Conservation (phyloP, 1,284 basidiomycete genomes). For the Sanguinoderma infundibulare region DNA sequence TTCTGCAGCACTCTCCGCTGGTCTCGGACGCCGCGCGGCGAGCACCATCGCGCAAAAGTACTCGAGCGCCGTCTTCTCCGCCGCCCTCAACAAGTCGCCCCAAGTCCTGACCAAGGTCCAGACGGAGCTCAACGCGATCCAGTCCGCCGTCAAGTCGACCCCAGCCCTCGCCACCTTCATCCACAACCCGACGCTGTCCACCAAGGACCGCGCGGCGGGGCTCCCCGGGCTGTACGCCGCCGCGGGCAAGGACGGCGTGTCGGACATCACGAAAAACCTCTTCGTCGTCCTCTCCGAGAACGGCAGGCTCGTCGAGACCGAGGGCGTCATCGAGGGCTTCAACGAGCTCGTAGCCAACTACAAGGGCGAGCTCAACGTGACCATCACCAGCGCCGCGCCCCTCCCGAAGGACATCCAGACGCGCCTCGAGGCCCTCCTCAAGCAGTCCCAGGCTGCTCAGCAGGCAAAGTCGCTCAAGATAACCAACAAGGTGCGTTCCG, state of each 20-base stretch:
- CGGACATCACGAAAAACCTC: slow-evolving; percentile 93
- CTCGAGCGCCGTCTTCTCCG: slow-evolving; percentile 92
- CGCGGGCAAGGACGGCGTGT: slow-evolving; percentile 72
- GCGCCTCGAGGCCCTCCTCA: slow-evolving; percentile 83
- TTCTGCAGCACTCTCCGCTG: slow-evolving; percentile 45
- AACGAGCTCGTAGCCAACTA: slow-evolving; percentile 88
- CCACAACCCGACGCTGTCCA: slow-evolving; percentile 88
- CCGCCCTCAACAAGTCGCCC: slow-evolving; percentile 87
- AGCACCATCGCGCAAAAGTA: slow-evolving; percentile 88
- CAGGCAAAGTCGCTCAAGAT: slow-evolving; percentile 87
- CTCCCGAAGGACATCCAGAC: slow-evolving; percentile 75
- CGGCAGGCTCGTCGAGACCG: slow-evolving; percentile 85
- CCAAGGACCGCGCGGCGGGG: slow-evolving; percentile 74
- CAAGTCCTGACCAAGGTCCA: slow-evolving; percentile 83
- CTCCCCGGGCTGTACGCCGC: slow-evolving; percentile 71
- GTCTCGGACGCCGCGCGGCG: slow-evolving; percentile 67
- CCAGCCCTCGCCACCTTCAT: slow-evolving; percentile 76
- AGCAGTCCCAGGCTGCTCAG: slow-evolving; percentile 83
- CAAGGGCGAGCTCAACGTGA: slow-evolving; percentile 93
- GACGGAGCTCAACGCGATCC: slow-evolving; percentile 77
- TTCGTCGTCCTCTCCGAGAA: slow-evolving; percentile 93
- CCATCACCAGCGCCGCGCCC: slow-evolving; percentile 87
- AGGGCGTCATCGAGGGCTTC: slow-evolving; percentile 92
- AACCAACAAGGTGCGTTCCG: slow-evolving; percentile 81
- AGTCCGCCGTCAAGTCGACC: slow-evolving; percentile 65